Percentiles rank a stretch among this genome's conserved stretches.
Conservation (phyloP, 345 rosid species). For the Psidium guajava region DNA sequence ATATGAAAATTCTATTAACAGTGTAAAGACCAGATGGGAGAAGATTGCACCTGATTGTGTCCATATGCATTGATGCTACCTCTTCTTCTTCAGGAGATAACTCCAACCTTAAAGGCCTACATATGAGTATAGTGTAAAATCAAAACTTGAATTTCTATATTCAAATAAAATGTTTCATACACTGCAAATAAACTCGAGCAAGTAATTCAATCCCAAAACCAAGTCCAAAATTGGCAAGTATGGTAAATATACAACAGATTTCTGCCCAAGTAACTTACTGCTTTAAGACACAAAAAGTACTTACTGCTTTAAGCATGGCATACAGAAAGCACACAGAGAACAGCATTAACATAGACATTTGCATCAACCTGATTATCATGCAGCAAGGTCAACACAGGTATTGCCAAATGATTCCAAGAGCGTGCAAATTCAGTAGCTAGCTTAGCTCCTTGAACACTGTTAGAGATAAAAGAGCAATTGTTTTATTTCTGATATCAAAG, state of each 20-base stretch:
- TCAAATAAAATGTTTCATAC: background rate
- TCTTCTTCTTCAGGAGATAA: slow-evolving; percentile 93
- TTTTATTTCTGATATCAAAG: too few relatives aligned
- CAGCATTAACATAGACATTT: background rate
- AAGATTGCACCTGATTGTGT: slow-evolving; percentile 57
- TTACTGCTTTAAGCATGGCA: background rate
- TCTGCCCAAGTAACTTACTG: background rate
- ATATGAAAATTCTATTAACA: background rate
- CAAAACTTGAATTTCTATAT: background rate
- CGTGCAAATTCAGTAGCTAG: background rate
- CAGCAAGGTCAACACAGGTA: background rate
- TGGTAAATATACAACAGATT: background rate
- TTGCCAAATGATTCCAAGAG: background rate
- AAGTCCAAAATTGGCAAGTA: background rate
- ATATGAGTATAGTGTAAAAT: background rate
- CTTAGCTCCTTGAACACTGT: background rate
- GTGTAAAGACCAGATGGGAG: background rate
- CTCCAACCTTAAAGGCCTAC: slow-evolving; percentile 77
- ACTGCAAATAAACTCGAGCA: background rate
- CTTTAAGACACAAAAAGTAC: background rate
- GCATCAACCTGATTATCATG: background rate
- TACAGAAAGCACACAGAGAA: background rate
- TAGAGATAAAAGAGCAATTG: too few relatives aligned
- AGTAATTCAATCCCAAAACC: background rate
- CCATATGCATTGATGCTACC: slow-evolving; percentile 77